Conservation (phyloP, 1,284 basidiomycete genomes). For the Pterula multifida region DNA sequence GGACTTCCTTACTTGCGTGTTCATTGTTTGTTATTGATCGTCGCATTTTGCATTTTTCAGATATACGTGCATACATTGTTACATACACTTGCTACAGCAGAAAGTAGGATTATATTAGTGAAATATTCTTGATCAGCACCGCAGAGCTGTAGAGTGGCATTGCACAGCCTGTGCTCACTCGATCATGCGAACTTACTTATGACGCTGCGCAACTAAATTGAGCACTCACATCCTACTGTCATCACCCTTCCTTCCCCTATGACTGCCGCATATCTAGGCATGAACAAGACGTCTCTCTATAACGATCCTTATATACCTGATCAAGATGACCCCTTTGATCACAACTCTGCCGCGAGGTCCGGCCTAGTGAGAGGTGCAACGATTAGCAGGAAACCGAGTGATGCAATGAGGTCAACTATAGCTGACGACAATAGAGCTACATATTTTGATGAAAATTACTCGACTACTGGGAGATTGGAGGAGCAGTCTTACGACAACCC, state of each 20-base stretch:
- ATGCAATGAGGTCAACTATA: background rate
- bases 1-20: too few relatives aligned
- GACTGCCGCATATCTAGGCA: background rate
- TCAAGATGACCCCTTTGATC: background rate
- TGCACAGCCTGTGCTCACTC: too few relatives aligned
- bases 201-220: too few relatives aligned
- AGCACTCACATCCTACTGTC: background rate
- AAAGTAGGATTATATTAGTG: too few relatives aligned
- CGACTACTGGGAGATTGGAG: slow-evolving; percentile 1
- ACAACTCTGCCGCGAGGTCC: background rate
- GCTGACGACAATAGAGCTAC: background rate
- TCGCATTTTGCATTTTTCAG: background rate
- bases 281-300: background rate
- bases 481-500: slow-evolving; percentile 19
- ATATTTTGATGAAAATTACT: slow-evolving; percentile 7
- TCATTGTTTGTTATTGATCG: too few relatives aligned
- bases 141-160: background rate
- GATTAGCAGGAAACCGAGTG: slow-evolving; percentile 1
- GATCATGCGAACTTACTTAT: too few relatives aligned
- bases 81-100: too few relatives aligned
- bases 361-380: background rate
- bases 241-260: background rate
- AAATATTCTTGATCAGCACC: too few relatives aligned
- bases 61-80: too few relatives aligned
- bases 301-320: background rate